Evolutionary conservation across 495 filamentous ascomycete genomes (phyloP), one percentile per base, ranked within the genome.

Genomic region (Elasticomyces elasticus): DNA sequence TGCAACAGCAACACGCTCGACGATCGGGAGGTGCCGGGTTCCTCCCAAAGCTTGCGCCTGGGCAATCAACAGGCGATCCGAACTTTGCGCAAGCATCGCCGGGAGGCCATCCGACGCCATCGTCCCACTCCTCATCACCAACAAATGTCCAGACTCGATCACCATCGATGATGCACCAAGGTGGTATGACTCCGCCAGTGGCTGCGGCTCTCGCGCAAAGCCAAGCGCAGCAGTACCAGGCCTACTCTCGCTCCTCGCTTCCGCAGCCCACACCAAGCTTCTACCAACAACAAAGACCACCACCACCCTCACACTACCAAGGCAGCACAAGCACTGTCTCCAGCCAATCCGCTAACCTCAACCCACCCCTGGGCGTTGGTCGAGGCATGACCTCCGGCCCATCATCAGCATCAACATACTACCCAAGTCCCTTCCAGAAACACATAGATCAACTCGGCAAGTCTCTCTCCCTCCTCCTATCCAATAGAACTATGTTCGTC

Each of bases 391-490:
- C 66, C 67, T 65, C 65, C 60, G 51, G 66, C 60, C 58, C 57
- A 2, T 26, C 41, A 1, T 48, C 45, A 15, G 43, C 46, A 19
- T 56, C 58, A 15, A 47, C 61, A 26, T 90, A 84, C 69, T 95
- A 92, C 60, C 82, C 85, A 33, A 83, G 87, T 51, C 80, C 85
- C 22, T 95, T 94, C 68, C 87, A 94, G 67, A 89, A 84, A 68
- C 92, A 97, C 73, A 87, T 91, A 69, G 86, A 95, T 71, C 90
- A 96, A 77, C 84, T 98, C 74, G 92, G 92, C 87, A 90, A 86
- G 91, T 76, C 82, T 73, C 72, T 65, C 65, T 64, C 73, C 76
- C 67, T 59, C 77, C 74, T n/a, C 68, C 71, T 70, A 64, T 69
- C 57, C 58, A 75, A 78, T 78, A 74, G 79, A 84, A 74, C 83